Percentiles rank a stretch among this genome's conserved stretches.
These are phyloP conservation scores for Medakamo hakoo DNA, from an alignment of 139 green algal species.

Conservation along the genomic window DNA sequence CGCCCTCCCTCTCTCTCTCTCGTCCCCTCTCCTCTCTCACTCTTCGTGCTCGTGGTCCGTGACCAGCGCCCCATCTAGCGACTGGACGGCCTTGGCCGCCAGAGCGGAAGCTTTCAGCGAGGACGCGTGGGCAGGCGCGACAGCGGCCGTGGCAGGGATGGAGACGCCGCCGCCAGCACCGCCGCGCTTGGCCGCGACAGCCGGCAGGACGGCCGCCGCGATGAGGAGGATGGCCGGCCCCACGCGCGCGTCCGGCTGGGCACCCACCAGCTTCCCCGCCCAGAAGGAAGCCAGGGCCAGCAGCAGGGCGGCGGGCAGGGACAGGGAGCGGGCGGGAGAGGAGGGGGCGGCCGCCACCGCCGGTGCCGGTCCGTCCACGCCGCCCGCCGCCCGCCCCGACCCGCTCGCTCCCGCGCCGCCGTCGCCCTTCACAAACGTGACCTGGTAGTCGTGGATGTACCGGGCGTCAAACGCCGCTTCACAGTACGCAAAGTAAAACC, in stretches of 20 bases:
- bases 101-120: neutral
- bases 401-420: neutral
- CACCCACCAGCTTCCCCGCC: no score
- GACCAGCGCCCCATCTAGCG: neutral
- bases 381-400: no score
- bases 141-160: neutral
- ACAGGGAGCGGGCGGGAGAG: neutral
- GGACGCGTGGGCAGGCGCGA: neutral
- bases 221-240: no score
- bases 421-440: conserved; percentile 38
- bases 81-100: neutral
- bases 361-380: neutral
- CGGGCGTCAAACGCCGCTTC: conserved; percentile 71
- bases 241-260: no score
- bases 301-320: neutral
- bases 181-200: neutral
- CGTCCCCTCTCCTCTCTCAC: no score
- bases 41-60: neutral
- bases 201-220: neutral
- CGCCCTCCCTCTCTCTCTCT: no score
- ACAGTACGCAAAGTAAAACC: conserved; percentile 92
- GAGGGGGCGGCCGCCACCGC: neutral
- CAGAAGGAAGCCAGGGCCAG: neutral
- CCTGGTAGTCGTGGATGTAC: conserved; percentile 68
- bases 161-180: neutral